A percentile compares a stretch with the other conserved stretches of the same genome.
Conservation (phyloP, 768 basidiomycete species). For the Calocera cornea region DNA sequence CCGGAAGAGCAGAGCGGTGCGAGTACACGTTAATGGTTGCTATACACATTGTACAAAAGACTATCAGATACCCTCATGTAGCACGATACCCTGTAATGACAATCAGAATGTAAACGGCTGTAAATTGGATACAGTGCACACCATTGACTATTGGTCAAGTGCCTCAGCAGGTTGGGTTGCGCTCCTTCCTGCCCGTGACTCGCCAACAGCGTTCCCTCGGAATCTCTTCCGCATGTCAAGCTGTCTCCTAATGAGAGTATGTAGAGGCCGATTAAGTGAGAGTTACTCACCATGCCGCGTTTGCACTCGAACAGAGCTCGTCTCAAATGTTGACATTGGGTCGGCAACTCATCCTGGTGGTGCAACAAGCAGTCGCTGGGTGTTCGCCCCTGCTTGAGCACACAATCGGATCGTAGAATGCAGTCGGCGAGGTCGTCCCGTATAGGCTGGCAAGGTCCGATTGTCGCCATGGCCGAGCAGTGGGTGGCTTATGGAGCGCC, state of each 20-base stretch:
- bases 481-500: not conserved
- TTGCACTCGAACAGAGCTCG: conserved; percentile 85
- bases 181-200: not conserved
- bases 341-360: conserved; percentile 62
- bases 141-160: not conserved
- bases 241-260: conserved; percentile 25
- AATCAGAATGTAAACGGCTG: not conserved
- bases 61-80: not conserved
- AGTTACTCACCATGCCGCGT: conserved; percentile 58
- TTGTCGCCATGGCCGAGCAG: not conserved
- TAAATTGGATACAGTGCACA: not conserved
- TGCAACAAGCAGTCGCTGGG: conserved; percentile 75
- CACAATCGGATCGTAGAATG: conserved; percentile 74
- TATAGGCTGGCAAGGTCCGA: conserved; percentile 53
- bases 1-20: not conserved
- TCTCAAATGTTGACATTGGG: conserved; percentile 63
- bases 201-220: conserved; percentile 39
- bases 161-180: not conserved
- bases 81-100: not conserved
- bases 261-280: not conserved
- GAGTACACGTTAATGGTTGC: not conserved
- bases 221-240: conserved; percentile 78
- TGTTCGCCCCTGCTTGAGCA: conserved; percentile 58
- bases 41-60: not conserved
- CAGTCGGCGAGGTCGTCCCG: conserved; percentile 71